Percentiles rank a stretch among this genome's conserved stretches.
These are phyloP conservation scores for Geosmithia putterillii DNA, from an alignment of 2,329 filamentous ascomycete genomes.

Conservation along the genomic window DNA sequence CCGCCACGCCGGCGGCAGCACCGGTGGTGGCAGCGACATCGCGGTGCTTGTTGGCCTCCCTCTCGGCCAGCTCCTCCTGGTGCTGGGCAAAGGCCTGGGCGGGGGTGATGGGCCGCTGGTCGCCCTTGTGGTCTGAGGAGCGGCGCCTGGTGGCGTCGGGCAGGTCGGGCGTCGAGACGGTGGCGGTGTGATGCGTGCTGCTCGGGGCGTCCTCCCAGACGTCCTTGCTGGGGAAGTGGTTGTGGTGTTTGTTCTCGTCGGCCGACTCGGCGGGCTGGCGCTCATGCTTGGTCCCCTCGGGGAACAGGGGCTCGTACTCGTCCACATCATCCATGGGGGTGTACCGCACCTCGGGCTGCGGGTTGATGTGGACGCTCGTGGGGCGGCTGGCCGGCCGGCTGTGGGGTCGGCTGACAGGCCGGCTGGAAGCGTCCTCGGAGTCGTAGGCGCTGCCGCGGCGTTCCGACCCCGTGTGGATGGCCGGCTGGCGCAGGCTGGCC, in stretches of 20 bases:
- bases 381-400: background rate
- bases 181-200: conserved; percentile 67
- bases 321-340: conserved; percentile 78
- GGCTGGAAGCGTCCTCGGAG: conserved; percentile 44
- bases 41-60: conserved; percentile 21
- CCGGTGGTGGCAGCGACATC: too few species aligned
- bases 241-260: conserved; percentile 41
- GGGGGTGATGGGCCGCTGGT: conserved; percentile 36
- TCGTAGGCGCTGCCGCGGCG: conserved; percentile 48
- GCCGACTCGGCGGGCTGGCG: conserved; percentile 18
- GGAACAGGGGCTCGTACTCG: conserved; percentile 91
- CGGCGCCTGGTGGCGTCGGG: conserved; percentile 22
- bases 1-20: too few species aligned
- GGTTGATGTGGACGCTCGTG: conserved; percentile 40
- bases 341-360: conserved; percentile 38
- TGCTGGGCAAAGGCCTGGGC: conserved; percentile 54
- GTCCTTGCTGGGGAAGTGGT: conserved; percentile 83
- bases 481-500: conserved; percentile 61
- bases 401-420: conserved; percentile 48
- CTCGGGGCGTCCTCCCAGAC: conserved; percentile 94
- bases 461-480: conserved; percentile 63
- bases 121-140: conserved; percentile 12
- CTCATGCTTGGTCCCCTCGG: conserved; percentile 54
- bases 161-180: conserved; percentile 65
- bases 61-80: conserved; percentile 53